Conservation (phyloP, 2,329 filamentous ascomycete genomes). For the Aspergillus latus region DNA sequence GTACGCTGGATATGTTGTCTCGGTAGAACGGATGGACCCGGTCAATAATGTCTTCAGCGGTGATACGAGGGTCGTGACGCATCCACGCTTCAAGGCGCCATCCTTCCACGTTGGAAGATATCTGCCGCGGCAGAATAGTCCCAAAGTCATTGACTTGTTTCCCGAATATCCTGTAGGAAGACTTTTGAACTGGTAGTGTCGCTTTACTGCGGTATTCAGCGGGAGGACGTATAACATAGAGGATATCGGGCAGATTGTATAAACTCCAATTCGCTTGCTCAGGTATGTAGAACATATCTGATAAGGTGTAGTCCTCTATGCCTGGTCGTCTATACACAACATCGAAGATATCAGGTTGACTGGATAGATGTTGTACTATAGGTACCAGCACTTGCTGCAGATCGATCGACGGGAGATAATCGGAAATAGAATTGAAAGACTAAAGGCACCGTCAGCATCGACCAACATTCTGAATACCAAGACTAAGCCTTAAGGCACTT, state of each 20-base stretch:
- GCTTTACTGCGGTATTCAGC: slow-evolving; percentile 1
- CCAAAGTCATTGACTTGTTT: slow-evolving; percentile 15
- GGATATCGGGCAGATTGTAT: slow-evolving; percentile 27
- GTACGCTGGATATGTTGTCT: neutral
- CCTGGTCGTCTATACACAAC: neutral
- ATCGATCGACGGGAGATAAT: neutral
- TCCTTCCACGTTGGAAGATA: slow-evolving; percentile 25
- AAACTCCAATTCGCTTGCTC: slow-evolving; percentile 25
- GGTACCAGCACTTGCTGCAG: neutral
- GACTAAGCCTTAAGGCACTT: neutral
- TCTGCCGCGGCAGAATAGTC: slow-evolving; percentile 17
- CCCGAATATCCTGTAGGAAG: slow-evolving; percentile 17
- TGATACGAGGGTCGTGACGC: slow-evolving; percentile 26
- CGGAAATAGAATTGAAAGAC: neutral
- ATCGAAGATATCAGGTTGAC: neutral
- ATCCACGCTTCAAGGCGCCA: slow-evolving; percentile 30
- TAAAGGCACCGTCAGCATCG: neutral
- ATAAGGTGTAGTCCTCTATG: neutral
- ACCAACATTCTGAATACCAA: neutral
- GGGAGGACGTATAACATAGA: slow-evolving; percentile 24
- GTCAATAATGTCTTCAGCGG: slow-evolving; percentile 24
- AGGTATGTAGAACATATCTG: neutral
- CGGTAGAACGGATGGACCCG: slow-evolving; percentile 21
- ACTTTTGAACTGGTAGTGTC: slow-evolving; percentile 8
- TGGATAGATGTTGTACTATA: neutral